Percentiles rank a stretch among this genome's conserved stretches.
Conservation (phyloP, 2,329 filamentous ascomycete species). For the Cladophialophora exuberans region DNA sequence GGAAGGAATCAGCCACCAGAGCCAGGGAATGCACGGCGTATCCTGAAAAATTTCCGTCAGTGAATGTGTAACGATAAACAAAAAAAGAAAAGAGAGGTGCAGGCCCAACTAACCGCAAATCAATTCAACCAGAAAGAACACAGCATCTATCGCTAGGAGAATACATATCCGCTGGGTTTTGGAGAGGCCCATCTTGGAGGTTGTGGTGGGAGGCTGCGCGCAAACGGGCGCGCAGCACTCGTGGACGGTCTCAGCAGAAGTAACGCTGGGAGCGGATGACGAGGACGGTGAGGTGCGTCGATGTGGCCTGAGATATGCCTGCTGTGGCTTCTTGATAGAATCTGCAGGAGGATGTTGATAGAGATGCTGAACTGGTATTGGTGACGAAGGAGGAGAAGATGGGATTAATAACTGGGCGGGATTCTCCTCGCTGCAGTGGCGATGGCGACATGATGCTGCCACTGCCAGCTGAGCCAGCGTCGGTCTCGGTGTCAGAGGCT, state of each 20-base stretch:
- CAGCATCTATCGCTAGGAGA: slow-evolving; percentile 85
- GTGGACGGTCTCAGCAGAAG: slow-evolving; percentile 26
- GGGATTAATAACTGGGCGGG: slow-evolving; percentile 4
- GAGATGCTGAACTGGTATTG: slow-evolving; percentile 3
- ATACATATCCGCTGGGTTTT: slow-evolving; percentile 91
- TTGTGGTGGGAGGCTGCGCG: slow-evolving; percentile 1
- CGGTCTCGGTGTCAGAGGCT: not conserved
- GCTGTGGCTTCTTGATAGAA: slow-evolving; percentile 17
- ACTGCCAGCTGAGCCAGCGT: not conserved
- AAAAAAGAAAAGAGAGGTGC: no score
- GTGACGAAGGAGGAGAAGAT: slow-evolving; percentile 11
- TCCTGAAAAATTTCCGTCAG: slow-evolving; percentile 46
- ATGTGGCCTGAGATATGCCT: slow-evolving; percentile 22
- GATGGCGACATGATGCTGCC: not conserved
- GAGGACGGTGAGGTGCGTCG: not conserved
- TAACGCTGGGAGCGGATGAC: slow-evolving; percentile 9
- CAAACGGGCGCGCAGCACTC: slow-evolving; percentile 31
- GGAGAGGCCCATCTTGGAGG: slow-evolving; percentile 60
- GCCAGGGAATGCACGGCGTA: slow-evolving; percentile 89
- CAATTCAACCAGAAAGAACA: slow-evolving; percentile 90
- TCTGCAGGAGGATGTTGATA: slow-evolving; percentile 7
- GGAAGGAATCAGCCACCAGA: slow-evolving; percentile 94
- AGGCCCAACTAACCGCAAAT: slow-evolving; percentile 68
- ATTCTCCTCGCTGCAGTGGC: slow-evolving; percentile 6
- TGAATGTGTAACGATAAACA: not conserved